Evolutionary conservation across 768 basidiomycete genomes (phyloP), one percentile per base, ranked within the genome.

Genomic region (Crucibulum laeve): DNA sequence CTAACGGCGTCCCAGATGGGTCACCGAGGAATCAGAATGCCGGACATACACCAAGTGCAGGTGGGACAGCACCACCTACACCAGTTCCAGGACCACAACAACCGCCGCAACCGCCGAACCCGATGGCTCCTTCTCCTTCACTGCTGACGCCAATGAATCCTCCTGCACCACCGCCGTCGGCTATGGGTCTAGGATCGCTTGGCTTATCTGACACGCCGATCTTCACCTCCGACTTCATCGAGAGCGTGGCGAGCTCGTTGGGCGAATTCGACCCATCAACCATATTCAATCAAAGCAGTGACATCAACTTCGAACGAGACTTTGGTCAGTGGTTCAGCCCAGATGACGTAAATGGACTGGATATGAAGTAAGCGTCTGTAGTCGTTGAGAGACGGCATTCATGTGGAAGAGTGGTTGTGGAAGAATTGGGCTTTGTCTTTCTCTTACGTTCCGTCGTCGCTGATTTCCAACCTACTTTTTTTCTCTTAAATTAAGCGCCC

Each of bases 261-360:
- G 74, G 74, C 19, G 70, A 68, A 4, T 71, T 72, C 39, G 67
- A 69, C 43, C 25, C 55, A n/a, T n/a, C n/a, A 11, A 38, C 26
- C 11, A 44, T 79, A 32, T 77, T 79, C 54, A 58, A 68, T 36
- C 50, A 60, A n/a, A 68, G 73, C 39, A 70, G 69, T 1, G 67
- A 76, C 45, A 61, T 84, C 56, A 79, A 82, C 54, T 84, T 85
- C 50, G 84, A 84, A 59, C 68, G 82, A 54, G 84, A 85, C 53
- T 87, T 87, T 61, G 79, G 81, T 43, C 80, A 84, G 53, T 87
- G 84, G 84, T 85, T 87, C 52, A 82, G 80, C 55, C 74, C 73
- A 4, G 76, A 81, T 42, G 75, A 76, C 35, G 59, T 61, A 21
- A 45, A 38, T 51, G 56, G 25, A 17, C 47, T 69, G 53, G 69